Base-by-base conservation (phyloP, 2,329 filamentous ascomycete species). In the Aurifilum marmelostoma region DNA sequence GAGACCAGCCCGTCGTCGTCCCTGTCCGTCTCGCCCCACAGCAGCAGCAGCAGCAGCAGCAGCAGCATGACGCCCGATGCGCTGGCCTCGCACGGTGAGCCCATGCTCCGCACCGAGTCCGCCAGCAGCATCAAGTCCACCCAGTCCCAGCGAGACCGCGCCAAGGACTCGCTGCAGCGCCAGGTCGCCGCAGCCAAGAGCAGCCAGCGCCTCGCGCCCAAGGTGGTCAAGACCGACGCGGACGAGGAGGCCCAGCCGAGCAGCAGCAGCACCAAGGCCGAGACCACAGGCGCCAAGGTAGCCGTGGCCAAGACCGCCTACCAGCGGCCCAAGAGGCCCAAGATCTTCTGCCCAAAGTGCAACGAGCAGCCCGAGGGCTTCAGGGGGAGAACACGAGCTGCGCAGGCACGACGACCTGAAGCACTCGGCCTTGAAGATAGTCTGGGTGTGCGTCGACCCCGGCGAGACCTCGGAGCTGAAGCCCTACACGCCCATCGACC, bases 371-470 rank as follows among this genome's bases (percentile, higher is more conserved):
- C 90, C 0, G 87, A 91, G 24, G 93, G 92, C 59, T 97, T 97
- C 79, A 89, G 94, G 43, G n/a, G 94, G 94, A 66, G 92, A 94
- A 32, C 94, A 97, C 76, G 94, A 97, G 78, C 85, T 93, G 34
- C 86, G 88, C 58, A 85, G 91, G 24, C 91, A 93, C 73, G 85
- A 85, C 66, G 86, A 87, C 56, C 81, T 84, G 43, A 87, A 92
- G 72, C 95, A 98, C 78, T 82, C 83, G 69, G 74, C 71, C 14
- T 73, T 79, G 4, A 83, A 88, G 64, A 87, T 82, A 77, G 88
- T 88, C 73, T 90, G 80, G 74, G 80, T 89, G 34, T 90, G 88
- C 74, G 80, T 85, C 41, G 85, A 89, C 72, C 87, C 88, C 1
- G 83, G 83, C 9, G 75, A 83, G 2, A 72, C 74, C 24, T 77